Base-by-base conservation (phyloP, 257 asterid genomes). In the Jacaranda copaia region DNA sequence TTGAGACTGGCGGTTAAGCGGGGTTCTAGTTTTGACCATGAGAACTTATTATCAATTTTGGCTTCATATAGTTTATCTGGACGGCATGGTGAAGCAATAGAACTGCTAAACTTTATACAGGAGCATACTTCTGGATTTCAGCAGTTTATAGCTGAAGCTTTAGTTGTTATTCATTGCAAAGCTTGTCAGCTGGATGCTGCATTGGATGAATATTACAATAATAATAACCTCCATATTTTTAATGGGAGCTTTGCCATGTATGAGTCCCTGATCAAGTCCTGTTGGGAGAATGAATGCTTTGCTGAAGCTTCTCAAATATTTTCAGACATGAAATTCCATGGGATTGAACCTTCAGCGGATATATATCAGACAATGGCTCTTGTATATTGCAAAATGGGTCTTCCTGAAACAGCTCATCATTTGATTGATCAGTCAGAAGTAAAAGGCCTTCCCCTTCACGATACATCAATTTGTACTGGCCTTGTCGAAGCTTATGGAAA, bases 1-100 rank as follows among this genome's bases (percentile, higher is more conserved):
- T 80, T 95, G 86, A 91, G 87, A 77, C 83, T 81, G 68, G 92
- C 92, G 25, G 85, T 93, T 77, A 79, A 15, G 80, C 85, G 88
- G 77, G 93, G 91, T 70, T 79, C 76, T 79, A 82, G 83, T 58
- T 81, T 90, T 80, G 84, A 93, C 80, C 76, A 70, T 20, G 87
- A 87, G 56, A 88, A 72, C 77, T 83, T 95, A 52, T 73, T 93
- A 56, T 87, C 91, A 15, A 93, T 95, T 76, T 77, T 95, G 88
- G 82, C 91, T 84, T 89, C 97, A 1, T 95, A 93, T 83, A 91
- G 99, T 84, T 88, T 87, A 73, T 93, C 97, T 39, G 97, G 94
- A 64, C 85, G 90, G 70, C 88, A 84, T 78, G 18, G 79, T 65
- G 97, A 93, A 80, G 98, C 99, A 62, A 84, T 86, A 77, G 91